Evolutionary conservation across 2,329 filamentous ascomycete species (phyloP).

Genomic region (Neurospora crassa): DNA sequence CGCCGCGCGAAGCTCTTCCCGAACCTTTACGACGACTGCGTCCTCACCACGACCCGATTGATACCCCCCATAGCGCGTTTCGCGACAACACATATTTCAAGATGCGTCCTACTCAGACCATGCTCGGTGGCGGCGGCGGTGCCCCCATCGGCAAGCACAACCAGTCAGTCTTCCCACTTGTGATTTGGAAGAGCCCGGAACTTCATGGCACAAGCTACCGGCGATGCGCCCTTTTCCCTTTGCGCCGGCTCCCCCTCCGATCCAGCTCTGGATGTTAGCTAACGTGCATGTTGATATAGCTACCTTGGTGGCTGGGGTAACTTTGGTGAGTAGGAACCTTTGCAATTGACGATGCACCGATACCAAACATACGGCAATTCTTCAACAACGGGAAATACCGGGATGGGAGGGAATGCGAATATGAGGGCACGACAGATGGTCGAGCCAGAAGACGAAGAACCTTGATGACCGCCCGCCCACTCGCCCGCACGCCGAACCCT

Average conservation of each 20-base stretch:
- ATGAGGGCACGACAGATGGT: slow-evolving; percentile 7
- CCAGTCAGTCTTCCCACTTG: slow-evolving; percentile 30
- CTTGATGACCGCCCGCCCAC: not conserved
- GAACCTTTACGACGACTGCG: slow-evolving; percentile 11
- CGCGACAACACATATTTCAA: slow-evolving; percentile 20
- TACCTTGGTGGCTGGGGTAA: slow-evolving; percentile 67
- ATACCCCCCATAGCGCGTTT: slow-evolving; percentile 18
- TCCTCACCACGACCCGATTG: slow-evolving; percentile 19
- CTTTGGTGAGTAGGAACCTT: slow-evolving; percentile 51
- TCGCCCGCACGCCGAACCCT: not conserved
- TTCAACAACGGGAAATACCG: not conserved
- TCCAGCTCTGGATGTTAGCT: slow-evolving; percentile 9
- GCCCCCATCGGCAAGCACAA: slow-evolving; percentile 32
- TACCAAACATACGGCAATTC: not conserved
- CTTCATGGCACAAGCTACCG: slow-evolving; percentile 6
- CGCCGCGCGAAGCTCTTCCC: slow-evolving; percentile 16
- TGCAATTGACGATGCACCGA: not conserved
- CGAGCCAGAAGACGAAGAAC: not conserved
- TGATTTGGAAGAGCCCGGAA: not conserved
- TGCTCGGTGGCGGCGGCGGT: slow-evolving; percentile 29
- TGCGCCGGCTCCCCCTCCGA: not conserved
- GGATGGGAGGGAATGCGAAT: not conserved
- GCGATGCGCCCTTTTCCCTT: slow-evolving; percentile 10
- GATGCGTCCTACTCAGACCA: slow-evolving; percentile 38
- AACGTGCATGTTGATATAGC: slow-evolving; percentile 32